phyloP scores from a whole-genome alignment of 2,329 filamentous ascomycete species.

The Monascus ruber region DNA sequence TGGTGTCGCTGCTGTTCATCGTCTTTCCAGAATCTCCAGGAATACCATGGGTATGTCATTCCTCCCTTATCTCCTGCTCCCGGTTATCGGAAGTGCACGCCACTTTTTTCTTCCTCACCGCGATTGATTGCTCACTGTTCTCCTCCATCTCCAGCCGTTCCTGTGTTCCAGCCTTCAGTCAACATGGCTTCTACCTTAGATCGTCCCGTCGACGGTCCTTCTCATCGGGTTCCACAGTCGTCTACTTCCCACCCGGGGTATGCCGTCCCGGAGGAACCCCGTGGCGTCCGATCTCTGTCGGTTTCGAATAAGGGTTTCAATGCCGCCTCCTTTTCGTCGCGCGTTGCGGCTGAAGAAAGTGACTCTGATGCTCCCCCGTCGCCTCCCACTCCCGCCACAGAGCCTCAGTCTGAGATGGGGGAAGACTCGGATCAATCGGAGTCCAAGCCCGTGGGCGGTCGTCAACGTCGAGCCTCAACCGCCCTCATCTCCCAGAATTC shows the following conservation, averaged over 20 bases:
- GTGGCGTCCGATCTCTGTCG: conserved; percentile 23
- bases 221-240: conserved; percentile 23
- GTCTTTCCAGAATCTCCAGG: neutral
- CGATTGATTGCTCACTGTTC: neutral
- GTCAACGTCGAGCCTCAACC: conserved; percentile 35
- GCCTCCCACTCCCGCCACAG: conserved; percentile 31
- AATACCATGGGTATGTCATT: conserved; percentile 2
- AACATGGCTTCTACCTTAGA: conserved; percentile 12
- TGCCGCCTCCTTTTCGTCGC: conserved; percentile 17
- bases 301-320: conserved; percentile 22
- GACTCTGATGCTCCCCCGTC: conserved; percentile 29
- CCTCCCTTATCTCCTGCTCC: neutral
- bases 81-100: neutral
- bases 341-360: conserved; percentile 22
- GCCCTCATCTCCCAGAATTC: conserved; percentile 46
- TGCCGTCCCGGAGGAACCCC: conserved; percentile 38
- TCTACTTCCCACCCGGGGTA: conserved; percentile 36
- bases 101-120: neutral
- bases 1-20: neutral
- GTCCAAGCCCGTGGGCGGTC: conserved; percentile 12
- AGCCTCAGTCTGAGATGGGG: conserved; percentile 22
- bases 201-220: conserved; percentile 13
- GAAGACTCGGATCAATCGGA: conserved; percentile 13
- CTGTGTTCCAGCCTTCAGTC: conserved; percentile 13
- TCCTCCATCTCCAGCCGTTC: conserved; percentile 5